Conservation (phyloP, 2,329 filamentous ascomycete genomes). For the Colletotrichum siamense region DNA sequence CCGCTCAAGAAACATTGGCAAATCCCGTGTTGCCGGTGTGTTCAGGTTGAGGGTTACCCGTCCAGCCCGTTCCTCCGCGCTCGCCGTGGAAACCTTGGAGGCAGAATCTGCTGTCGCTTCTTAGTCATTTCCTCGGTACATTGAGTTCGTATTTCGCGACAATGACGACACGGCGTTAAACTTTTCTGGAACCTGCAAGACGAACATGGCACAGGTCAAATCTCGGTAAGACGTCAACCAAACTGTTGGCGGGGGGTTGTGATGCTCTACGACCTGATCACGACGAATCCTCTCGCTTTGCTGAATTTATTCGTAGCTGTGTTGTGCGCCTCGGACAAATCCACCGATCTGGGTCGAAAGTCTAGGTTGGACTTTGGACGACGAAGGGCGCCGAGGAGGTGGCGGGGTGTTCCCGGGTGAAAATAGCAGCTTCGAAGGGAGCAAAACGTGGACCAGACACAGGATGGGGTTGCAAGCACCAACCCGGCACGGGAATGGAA, state of each 20-base stretch:
- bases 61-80: neutral
- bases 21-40: neutral
- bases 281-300: neutral
- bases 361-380: neutral
- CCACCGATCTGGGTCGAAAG: neutral
- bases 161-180: neutral
- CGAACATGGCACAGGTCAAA: neutral
- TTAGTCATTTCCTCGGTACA: neutral
- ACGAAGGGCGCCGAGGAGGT: neutral
- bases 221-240: neutral
- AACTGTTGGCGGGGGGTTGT: neutral
- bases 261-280: neutral
- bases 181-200: neutral
- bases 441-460: neutral
- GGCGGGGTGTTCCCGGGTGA: neutral
- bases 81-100: neutral
- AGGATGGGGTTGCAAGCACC: constrained; percentile 1
- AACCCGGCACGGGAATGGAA: neutral
- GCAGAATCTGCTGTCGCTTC: neutral
- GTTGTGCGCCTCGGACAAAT: neutral
- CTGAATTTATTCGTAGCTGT: neutral
- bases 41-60: neutral
- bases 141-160: constrained; percentile 2
- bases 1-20: constrained; percentile 1
- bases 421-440: neutral